These are phyloP conservation scores for Aspergillus sp. DNA, from an alignment of 2,329 filamentous ascomycete species.

Conservation along the genomic window DNA sequence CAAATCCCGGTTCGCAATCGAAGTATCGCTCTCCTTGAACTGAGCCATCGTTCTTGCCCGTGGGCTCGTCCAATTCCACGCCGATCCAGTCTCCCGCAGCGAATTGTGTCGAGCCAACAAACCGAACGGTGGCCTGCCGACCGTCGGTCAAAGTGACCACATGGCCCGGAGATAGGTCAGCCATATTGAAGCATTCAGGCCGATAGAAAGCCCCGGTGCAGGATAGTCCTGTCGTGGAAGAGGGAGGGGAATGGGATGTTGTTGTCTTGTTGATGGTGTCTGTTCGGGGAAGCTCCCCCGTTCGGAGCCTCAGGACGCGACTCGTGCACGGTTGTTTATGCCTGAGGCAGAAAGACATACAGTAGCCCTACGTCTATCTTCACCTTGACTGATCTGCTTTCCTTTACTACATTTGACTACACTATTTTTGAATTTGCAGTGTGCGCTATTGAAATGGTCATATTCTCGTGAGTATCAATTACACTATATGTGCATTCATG, in stretches of 20 bases:
- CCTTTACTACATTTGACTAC: no score
- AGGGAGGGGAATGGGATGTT: slow-evolving; percentile 12
- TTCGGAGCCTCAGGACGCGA: slow-evolving; percentile 22
- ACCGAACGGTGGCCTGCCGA: slow-evolving; percentile 75
- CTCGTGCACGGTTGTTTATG: slow-evolving; percentile 9
- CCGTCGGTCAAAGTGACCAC: slow-evolving; percentile 77
- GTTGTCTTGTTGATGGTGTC: slow-evolving; percentile 21
- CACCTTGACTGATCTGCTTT: not conserved
- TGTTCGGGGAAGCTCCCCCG: slow-evolving; percentile 15
- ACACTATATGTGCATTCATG: not conserved
- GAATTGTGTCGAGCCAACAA: slow-evolving; percentile 77
- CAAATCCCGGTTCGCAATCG: slow-evolving; percentile 67
- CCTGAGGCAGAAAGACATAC: slow-evolving; percentile 17
- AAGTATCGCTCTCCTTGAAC: slow-evolving; percentile 89
- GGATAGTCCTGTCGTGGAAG: slow-evolving; percentile 11
- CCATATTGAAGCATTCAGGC: slow-evolving; percentile 30
- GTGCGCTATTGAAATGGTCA: no score
- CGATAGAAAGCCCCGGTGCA: slow-evolving; percentile 15
- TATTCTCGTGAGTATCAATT: not conserved
- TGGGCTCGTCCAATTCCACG: slow-evolving; percentile 77
- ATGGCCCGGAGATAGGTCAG: slow-evolving; percentile 60
- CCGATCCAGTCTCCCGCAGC: slow-evolving; percentile 84
- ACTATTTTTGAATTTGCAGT: no score
- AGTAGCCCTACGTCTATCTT: not conserved
- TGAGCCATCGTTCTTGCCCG: slow-evolving; percentile 91